These are phyloP conservation scores for Boletus rufocinnamomeus DNA, from an alignment of 768 basidiomycete genomes.

Conservation along the genomic window DNA sequence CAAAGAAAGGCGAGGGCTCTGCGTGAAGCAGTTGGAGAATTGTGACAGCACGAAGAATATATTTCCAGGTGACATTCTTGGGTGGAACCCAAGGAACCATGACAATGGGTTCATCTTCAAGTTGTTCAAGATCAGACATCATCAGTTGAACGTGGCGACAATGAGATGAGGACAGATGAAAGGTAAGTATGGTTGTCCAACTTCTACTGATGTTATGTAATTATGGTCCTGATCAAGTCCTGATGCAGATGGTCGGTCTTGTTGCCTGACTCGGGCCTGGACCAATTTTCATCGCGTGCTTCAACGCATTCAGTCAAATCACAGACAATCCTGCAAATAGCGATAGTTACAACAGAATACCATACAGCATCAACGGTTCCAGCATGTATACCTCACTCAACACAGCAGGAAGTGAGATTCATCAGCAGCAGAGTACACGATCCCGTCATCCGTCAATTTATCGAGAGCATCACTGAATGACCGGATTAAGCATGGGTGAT, in stretches of 20 bases:
- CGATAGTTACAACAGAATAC: not conserved
- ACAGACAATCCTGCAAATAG: not conserved
- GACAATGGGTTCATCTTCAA: conserved; percentile 4
- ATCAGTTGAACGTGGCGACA: not conserved
- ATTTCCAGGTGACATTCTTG: not conserved
- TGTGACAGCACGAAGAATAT: conserved; percentile 49
- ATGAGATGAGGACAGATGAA: not conserved
- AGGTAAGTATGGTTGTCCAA: not conserved
- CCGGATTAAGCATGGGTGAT: conserved; percentile 1
- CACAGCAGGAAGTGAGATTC: conserved; percentile 73
- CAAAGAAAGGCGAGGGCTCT: conserved; percentile 34
- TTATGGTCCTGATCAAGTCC: not conserved
- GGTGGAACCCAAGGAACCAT: conserved; percentile 6
- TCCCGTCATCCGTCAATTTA: conserved; percentile 74
- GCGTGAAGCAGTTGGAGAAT: conserved; percentile 55
- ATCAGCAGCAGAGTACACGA: conserved; percentile 77
- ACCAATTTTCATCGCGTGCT: not conserved
- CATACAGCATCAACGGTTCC: not conserved
- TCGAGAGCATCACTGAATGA: conserved; percentile 69
- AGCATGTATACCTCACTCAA: conserved; percentile 30
- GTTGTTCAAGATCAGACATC: conserved; percentile 16
- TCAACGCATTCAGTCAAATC: not conserved
- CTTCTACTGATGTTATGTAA: conserved; percentile 9
- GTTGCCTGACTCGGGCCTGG: not conserved
- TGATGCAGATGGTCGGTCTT: not conserved